Percentiles rank a stretch among this genome's conserved stretches.
Evolutionary conservation across 164 flowering plant species (phyloP).

Genomic region (Pachysandra terminalis): DNA sequence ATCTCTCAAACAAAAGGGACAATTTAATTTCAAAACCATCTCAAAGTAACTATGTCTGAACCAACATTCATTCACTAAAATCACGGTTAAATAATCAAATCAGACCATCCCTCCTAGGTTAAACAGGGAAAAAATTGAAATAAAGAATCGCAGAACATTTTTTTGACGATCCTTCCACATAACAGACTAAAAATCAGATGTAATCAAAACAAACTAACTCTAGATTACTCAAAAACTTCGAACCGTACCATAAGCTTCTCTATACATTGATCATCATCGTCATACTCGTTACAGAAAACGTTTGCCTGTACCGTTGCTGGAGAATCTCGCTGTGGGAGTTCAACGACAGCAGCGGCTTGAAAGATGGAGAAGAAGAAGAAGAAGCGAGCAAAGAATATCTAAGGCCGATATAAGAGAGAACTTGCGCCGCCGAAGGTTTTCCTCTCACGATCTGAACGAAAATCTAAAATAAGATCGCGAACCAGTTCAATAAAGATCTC

Average conservation of each 20-base stretch:
- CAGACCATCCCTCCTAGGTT: no score
- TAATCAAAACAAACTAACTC: no score
- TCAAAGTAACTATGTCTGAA: no score
- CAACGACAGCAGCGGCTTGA: slow-evolving; percentile 27
- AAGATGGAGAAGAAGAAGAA: slow-evolving; percentile 10
- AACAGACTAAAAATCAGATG: no score
- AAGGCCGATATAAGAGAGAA: slow-evolving; percentile 15
- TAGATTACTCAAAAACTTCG: no score
- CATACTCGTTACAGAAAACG: not conserved
- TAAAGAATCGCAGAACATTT: no score
- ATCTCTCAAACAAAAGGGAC: no score
- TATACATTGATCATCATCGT: not conserved
- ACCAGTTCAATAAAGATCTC: slow-evolving; percentile 25
- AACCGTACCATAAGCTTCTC: slow-evolving; percentile 29
- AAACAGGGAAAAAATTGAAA: no score
- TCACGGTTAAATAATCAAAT: no score
- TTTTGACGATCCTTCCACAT: no score
- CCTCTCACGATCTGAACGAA: slow-evolving; percentile 27
- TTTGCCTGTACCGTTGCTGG: not conserved
- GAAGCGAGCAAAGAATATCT: not conserved
- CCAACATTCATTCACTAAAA: no score
- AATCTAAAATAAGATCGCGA: slow-evolving; percentile 17
- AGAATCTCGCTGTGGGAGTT: slow-evolving; percentile 18
- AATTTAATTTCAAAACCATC: no score
- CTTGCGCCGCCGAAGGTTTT: slow-evolving; percentile 18